Conservation (phyloP, 257 asterid genomes). For the Galeopsis tetrahit region DNA sequence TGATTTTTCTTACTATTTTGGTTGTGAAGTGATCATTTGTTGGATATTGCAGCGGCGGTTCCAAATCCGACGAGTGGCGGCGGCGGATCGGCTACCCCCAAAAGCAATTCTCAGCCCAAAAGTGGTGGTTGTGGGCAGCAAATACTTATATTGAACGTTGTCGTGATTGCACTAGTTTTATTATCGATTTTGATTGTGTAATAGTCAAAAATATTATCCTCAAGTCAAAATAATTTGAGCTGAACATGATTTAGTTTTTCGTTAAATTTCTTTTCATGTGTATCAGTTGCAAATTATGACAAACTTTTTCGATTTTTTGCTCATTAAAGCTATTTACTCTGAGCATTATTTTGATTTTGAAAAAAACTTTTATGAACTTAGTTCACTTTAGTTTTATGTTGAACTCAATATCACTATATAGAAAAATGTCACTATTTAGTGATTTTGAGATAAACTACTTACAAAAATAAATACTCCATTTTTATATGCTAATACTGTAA, state of each 20-base stretch:
- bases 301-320: neutral
- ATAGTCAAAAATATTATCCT: neutral
- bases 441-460: too few species aligned
- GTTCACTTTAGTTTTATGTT: too few species aligned
- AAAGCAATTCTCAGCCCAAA: constrained; percentile 1
- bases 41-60: neutral
- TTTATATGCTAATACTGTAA: too few species aligned
- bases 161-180: constrained; percentile 21
- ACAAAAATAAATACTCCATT: too few species aligned
- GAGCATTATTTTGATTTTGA: neutral
- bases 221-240: neutral
- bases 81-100: neutral
- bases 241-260: neutral
- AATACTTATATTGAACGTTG: neutral
- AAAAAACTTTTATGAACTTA: too few species aligned
- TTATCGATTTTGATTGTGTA: neutral
- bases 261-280: neutral
- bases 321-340: neutral
- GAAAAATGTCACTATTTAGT: too few species aligned
- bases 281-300: neutral
- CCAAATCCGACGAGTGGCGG: constrained; percentile 8
- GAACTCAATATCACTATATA: too few species aligned
- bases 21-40: neutral
- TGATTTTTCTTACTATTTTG: neutral
- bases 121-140: constrained; percentile 10